Evolutionary conservation across 495 filamentous ascomycete genomes (phyloP).

Genomic region (Penicillium malachiteum): DNA sequence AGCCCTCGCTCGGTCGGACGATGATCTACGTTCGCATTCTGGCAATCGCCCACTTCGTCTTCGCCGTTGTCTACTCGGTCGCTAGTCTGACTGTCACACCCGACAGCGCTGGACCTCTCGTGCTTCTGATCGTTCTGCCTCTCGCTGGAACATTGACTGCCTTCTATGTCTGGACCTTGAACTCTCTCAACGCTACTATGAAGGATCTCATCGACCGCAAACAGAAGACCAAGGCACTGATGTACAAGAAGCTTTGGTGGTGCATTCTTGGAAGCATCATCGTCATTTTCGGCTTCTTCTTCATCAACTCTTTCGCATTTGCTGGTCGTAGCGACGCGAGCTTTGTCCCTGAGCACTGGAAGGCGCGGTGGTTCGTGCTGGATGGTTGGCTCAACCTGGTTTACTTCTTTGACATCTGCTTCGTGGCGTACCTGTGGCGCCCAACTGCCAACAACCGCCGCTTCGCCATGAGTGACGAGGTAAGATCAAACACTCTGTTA

Average conservation of each 20-base stretch:
- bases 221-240: conserved; percentile 86
- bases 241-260: conserved; percentile 99
- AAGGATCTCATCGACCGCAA: conserved; percentile 93
- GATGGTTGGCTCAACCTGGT: conserved; percentile 98
- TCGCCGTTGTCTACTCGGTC: conserved; percentile 89
- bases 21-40: conserved; percentile 95
- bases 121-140: conserved; percentile 94
- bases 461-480: conserved; percentile 98
- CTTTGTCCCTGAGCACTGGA: conserved; percentile 95
- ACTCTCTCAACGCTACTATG: conserved; percentile 89
- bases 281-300: conserved; percentile 96
- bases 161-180: conserved; percentile 99
- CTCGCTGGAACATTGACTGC: conserved; percentile 89
- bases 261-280: conserved; percentile 88
- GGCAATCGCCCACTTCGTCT: conserved; percentile 89
- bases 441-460: conserved; percentile 95
- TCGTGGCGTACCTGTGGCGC: conserved; percentile 95
- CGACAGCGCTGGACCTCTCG: conserved; percentile 68
- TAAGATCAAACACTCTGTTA: conserved; percentile 26
- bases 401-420: conserved; percentile 87
- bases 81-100: conserved; percentile 88
- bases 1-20: conserved; percentile 84
- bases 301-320: conserved; percentile 91
- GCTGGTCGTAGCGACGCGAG: conserved; percentile 76
- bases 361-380: conserved; percentile 93